Evolutionary conservation across 345 rosid genomes (phyloP).

Genomic region (Diplotaxis tenuifolia): DNA sequence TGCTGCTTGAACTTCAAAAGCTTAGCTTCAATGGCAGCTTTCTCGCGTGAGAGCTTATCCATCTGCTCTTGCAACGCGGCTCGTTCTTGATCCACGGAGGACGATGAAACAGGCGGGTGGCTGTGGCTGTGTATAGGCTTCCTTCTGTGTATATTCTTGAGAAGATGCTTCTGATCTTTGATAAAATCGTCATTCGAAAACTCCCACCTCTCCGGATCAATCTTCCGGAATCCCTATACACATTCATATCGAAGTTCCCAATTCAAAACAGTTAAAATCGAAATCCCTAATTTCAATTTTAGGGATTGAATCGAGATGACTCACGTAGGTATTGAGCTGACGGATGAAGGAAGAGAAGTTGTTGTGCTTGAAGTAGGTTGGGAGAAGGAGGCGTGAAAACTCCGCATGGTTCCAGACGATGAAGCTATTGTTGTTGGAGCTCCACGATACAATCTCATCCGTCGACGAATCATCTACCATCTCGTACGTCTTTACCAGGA

Average conservation of each 20-base stretch:
- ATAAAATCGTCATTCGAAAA: slow-evolving; percentile 84
- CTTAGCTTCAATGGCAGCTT: slow-evolving; percentile 63
- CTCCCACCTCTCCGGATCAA: slow-evolving; percentile 92
- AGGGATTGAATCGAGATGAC: slow-evolving; percentile 1
- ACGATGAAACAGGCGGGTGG: slow-evolving; percentile 58
- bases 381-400: slow-evolving; percentile 73
- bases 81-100: slow-evolving; percentile 61
- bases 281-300: neutral
- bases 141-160: slow-evolving; percentile 80
- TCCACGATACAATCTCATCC: slow-evolving; percentile 88
- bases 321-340: slow-evolving; percentile 74
- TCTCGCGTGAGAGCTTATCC: slow-evolving; percentile 67
- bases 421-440: slow-evolving; percentile 64
- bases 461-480: slow-evolving; percentile 84
- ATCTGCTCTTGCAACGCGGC: slow-evolving; percentile 65
- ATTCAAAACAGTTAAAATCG: neutral
- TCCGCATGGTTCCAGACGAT: slow-evolving; percentile 94
- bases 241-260: no score
- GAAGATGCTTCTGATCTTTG: slow-evolving; percentile 85
- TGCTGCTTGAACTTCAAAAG: slow-evolving; percentile 53
- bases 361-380: slow-evolving; percentile 89
- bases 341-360: slow-evolving; percentile 90
- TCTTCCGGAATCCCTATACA: slow-evolving; percentile 85
- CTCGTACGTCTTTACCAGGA: slow-evolving; percentile 78
- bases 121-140: slow-evolving; percentile 95